phyloP scores from a whole-genome alignment of 2,329 filamentous ascomycete species.

The Aspergillus quadrilineatus region DNA sequence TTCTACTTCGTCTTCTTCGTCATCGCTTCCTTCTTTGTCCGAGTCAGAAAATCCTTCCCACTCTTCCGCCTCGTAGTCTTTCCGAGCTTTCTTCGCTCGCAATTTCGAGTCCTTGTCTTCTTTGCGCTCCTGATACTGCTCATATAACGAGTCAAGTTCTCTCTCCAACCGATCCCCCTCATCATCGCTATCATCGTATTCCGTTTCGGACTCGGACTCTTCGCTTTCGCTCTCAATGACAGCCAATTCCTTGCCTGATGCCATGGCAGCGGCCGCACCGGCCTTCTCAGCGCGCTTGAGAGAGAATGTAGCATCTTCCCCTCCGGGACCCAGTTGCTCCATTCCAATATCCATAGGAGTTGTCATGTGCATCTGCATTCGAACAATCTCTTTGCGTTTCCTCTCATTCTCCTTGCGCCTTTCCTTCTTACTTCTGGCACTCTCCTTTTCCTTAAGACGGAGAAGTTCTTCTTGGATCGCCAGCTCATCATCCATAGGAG shows the following conservation, averaged over 20 bases:
- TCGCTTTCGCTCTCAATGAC: conserved; percentile 58
- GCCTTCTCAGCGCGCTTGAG: conserved; percentile 79
- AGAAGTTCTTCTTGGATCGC: conserved; percentile 85
- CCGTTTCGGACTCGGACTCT: conserved; percentile 56
- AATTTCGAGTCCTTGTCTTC: conserved; percentile 81
- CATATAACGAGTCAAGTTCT: conserved; percentile 85
- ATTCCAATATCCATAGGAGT: conserved; percentile 94
- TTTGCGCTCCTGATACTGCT: conserved; percentile 76
- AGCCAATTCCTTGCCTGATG: conserved; percentile 74
- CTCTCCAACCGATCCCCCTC: conserved; percentile 80
- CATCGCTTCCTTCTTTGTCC: conserved; percentile 51
- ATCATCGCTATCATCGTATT: conserved; percentile 66
- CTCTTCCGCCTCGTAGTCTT: conserved; percentile 79
- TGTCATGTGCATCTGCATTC: conserved; percentile 96
- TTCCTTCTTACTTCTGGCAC: conserved; percentile 74
- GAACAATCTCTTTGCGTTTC: conserved; percentile 91
- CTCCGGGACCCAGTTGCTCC: conserved; percentile 76
- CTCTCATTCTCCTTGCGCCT: conserved; percentile 85
- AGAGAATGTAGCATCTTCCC: conserved; percentile 81
- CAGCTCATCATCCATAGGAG: conserved; percentile 92
- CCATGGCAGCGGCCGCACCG: conserved; percentile 66
- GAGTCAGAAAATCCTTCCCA: conserved; percentile 84
- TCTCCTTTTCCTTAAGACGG: conserved; percentile 75
- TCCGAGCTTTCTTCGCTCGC: conserved; percentile 82
- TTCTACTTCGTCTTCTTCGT: conserved; percentile 60